phyloP scores from a whole-genome alignment of 192 early-diverging fungal species.

The Coemansia sp. region DNA sequence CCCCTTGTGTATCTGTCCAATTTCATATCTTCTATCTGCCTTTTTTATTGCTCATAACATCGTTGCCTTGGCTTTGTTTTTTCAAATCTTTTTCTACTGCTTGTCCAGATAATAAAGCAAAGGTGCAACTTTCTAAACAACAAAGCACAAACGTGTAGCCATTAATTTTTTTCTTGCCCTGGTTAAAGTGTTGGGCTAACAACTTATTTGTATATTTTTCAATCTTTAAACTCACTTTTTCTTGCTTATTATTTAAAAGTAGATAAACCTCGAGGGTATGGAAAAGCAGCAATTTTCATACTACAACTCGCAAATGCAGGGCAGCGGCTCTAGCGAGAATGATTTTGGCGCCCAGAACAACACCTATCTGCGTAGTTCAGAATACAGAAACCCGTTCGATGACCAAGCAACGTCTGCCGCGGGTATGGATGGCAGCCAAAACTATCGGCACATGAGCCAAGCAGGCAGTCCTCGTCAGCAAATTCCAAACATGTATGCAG shows the following conservation, averaged over 20 bases:
- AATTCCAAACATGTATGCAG: neutral
- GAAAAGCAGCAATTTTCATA: constrained; percentile 28
- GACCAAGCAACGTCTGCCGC: constrained; percentile 25
- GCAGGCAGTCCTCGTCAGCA: constrained; percentile 8
- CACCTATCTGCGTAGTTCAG: constrained; percentile 5
- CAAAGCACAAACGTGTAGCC: no score
- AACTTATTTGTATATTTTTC: neutral
- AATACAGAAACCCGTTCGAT: constrained; percentile 30
- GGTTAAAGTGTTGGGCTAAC: neutral
- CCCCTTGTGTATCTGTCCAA: no score
- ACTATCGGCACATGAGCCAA: neutral
- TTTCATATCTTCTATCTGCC: no score
- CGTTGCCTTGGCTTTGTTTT: no score
- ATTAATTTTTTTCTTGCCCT: neutral
- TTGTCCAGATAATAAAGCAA: no score
- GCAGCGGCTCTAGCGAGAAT: constrained; percentile 24
- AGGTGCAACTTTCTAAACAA: no score
- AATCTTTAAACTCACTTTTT: neutral
- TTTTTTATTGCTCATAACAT: neutral
- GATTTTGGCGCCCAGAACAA: constrained; percentile 22
- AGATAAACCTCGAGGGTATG: constrained; percentile 8
- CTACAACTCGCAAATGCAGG: constrained; percentile 16
- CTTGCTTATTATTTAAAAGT: neutral
- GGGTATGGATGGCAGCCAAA: constrained; percentile 10
- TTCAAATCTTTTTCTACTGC: no score